Evolutionary conservation across 495 filamentous ascomycete species (phyloP).

Genomic region (Aspergillus sclerotiicarbonarius): DNA sequence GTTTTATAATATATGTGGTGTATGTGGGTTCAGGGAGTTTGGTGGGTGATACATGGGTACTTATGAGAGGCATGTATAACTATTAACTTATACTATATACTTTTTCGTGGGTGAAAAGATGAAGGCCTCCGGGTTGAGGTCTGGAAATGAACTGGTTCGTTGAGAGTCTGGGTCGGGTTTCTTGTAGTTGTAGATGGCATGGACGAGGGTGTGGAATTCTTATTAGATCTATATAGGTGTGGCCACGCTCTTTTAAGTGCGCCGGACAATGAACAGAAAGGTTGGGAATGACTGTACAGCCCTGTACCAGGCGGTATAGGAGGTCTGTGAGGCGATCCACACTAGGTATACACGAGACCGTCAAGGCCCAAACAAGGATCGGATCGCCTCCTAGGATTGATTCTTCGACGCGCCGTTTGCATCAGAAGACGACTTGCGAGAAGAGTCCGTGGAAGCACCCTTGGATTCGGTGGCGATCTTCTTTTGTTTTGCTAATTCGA

Average conservation of each 20-base stretch:
- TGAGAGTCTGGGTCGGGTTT: not conserved
- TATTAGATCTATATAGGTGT: not conserved
- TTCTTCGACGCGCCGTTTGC: slow-evolving; percentile 2
- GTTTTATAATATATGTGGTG: too few relatives aligned
- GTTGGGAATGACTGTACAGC: not conserved
- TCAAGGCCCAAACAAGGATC: not conserved
- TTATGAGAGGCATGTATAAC: too few relatives aligned
- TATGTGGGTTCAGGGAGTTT: too few relatives aligned
- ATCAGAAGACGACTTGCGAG: slow-evolving; percentile 10
- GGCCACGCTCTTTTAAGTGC: not conserved
- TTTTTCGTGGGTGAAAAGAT: too few relatives aligned
- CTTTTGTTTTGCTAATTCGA: slow-evolving; percentile 67
- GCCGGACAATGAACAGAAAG: not conserved
- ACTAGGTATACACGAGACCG: not conserved
- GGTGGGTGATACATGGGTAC: too few relatives aligned
- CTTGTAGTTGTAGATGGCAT: not conserved
- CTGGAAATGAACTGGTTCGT: not conserved
- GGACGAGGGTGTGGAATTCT: not conserved
- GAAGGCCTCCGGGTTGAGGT: too few relatives aligned
- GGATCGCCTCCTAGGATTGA: not conserved
- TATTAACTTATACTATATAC: too few relatives aligned
- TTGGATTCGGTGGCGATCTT: slow-evolving; percentile 21
- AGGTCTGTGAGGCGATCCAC: not conserved
- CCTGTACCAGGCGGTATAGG: not conserved
- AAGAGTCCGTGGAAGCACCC: slow-evolving; percentile 2